These are phyloP conservation scores for Pyracantha coccinea DNA, from an alignment of 331 rosid genomes.

Conservation along the genomic window DNA sequence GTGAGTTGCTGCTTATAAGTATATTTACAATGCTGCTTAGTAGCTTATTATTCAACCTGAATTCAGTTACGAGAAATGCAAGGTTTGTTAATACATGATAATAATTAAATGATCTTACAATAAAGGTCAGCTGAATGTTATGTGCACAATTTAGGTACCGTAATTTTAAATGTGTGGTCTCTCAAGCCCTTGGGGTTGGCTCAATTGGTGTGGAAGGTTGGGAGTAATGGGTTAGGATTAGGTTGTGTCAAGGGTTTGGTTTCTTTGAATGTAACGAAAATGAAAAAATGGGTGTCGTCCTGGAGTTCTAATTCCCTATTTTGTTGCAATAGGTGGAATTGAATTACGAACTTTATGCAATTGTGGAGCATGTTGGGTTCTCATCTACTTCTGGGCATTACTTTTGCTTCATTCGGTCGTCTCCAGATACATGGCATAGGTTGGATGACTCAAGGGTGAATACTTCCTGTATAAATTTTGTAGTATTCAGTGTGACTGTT, in stretches of 20 bases:
- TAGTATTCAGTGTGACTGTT: not conserved
- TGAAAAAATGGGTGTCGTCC: not conserved
- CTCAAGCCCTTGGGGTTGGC: not conserved
- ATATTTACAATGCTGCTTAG: no score
- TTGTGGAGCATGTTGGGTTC: slow-evolving; percentile 67
- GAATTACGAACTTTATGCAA: slow-evolving; percentile 76
- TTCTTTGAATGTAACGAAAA: not conserved
- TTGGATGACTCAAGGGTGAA: slow-evolving; percentile 80
- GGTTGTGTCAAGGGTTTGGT: not conserved
- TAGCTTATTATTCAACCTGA: no score
- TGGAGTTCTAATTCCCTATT: slow-evolving; percentile 12
- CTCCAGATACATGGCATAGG: slow-evolving; percentile 67
- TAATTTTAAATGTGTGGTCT: not conserved
- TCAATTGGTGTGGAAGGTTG: not conserved
- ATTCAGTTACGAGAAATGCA: not conserved
- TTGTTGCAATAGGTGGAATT: slow-evolving; percentile 36
- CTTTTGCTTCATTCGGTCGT: slow-evolving; percentile 67
- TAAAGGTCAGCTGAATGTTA: not conserved
- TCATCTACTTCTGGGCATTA: slow-evolving; percentile 79
- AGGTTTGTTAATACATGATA: not conserved
- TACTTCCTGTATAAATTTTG: not conserved
- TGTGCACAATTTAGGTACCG: not conserved
- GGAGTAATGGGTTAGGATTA: not conserved
- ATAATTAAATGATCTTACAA: not conserved
- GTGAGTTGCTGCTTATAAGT: slow-evolving; percentile 37